A percentile compares a stretch with the other conserved stretches of the same genome.
These are phyloP conservation scores for Phylloporus sp. DNA, from an alignment of 768 basidiomycete genomes.

Conservation along the genomic window DNA sequence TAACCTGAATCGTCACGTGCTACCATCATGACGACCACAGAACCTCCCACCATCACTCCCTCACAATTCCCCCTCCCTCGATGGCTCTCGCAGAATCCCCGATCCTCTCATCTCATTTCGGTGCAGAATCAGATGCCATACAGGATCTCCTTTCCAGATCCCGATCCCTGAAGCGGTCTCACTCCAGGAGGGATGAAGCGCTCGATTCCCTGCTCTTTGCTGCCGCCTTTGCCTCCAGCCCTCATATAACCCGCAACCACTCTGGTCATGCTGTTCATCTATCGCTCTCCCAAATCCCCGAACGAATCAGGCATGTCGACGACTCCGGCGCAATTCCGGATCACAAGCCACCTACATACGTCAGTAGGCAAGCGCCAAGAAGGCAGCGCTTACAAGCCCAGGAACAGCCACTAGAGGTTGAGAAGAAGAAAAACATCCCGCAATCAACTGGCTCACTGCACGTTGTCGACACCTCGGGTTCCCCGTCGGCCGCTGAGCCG, in stretches of 20 bases:
- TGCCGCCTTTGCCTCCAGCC: conserved; percentile 67
- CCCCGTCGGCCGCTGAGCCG: conserved; percentile 21
- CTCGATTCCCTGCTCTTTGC: conserved; percentile 79
- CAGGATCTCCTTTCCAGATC: conserved; percentile 63
- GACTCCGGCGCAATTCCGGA: conserved; percentile 34
- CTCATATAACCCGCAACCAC: conserved; percentile 80
- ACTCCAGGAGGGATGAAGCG: conserved; percentile 58
- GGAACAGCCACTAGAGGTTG: conserved; percentile 25
- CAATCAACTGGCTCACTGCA: conserved; percentile 7
- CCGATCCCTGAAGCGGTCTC: conserved; percentile 35
- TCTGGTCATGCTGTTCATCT: conserved; percentile 72
- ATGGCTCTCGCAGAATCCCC: conserved; percentile 32
- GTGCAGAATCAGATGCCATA: conserved; percentile 47
- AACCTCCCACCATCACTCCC: neutral
- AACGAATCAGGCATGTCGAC: conserved; percentile 48
- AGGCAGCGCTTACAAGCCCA: conserved; percentile 45
- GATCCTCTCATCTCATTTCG: conserved; percentile 23
- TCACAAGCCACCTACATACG: conserved; percentile 52
- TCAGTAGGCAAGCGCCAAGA: conserved; percentile 73
- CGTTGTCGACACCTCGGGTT: conserved; percentile 26
- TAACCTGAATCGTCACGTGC: too few species aligned
- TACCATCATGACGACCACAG: too few species aligned
- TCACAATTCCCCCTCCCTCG: neutral
- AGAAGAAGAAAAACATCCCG: conserved; percentile 48
- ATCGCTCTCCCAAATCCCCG: conserved; percentile 41